Evolutionary conservation across 2,329 filamentous ascomycete genomes (phyloP), one percentile per base, ranked within the genome.

Genomic region (Didymella glomerata): DNA sequence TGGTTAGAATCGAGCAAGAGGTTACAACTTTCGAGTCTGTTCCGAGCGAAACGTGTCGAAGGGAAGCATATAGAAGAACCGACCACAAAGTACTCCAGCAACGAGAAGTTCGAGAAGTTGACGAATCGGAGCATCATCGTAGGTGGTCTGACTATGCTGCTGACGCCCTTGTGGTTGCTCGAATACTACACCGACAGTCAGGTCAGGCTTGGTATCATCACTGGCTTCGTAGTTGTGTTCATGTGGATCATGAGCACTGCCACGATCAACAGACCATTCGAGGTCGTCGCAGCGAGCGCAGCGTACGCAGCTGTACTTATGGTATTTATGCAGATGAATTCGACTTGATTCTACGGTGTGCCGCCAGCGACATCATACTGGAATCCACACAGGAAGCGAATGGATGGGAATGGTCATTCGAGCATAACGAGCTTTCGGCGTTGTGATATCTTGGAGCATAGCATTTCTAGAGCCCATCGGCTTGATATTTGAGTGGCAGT

Each of bases 151-250:
- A 10, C 47, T 1, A 70, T 73, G 67, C 56, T 73, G 14, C 41
- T 71, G 10, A 65, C 53, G 3, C 68, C 71, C 1, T 22, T 72
- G 38, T 73, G 68, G 71, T 61, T 52, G 61, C 45, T 72, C 8
- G 64, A 63, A 16, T 63, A 49, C 40, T 52, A 62, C 0, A 36
- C 48, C 1, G 45, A 34, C 2, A 65, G 47, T 11, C 38, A 30
- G 10, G 45, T 9, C 4, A 42, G 63, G 30, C 34, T 72, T 5
- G 51, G 36, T 2, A 57, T 70, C 36, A 71, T 72, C n/a, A 72
- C 69, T 0, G 64, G 50, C 2, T 72, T 73, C 36, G 20, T 73
- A 3, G 34, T 41, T 13, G 18, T 64, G 0, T 71, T 72, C 28
- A 60, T 66, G 2, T 46, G 16, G 1, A 20, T 65, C 7, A 64